Evolutionary conservation across 2,329 filamentous ascomycete genomes (phyloP).

Genomic region (Neonectria neomacrospora): DNA sequence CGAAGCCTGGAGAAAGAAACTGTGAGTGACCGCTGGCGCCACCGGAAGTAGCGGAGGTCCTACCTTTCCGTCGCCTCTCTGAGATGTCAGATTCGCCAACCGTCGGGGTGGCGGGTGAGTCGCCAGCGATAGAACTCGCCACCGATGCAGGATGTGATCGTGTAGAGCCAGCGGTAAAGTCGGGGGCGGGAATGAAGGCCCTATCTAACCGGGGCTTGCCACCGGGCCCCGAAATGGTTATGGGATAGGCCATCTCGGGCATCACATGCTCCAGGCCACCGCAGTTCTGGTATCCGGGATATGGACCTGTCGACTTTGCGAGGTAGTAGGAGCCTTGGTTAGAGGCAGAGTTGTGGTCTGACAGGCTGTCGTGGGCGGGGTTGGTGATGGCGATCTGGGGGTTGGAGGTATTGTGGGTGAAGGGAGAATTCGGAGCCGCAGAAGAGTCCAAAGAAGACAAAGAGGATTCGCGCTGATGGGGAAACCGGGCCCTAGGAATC

Average conservation of each 20-base stretch:
- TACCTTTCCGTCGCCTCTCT: conserved; percentile 66
- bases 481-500: conserved; percentile 53
- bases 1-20: conserved; percentile 57
- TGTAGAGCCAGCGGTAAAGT: conserved; percentile 54
- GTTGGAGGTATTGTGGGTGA: conserved; percentile 64
- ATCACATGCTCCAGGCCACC: conserved; percentile 50
- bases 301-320: conserved; percentile 57
- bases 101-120: conserved; percentile 69
- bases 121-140: conserved; percentile 67
- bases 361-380: conserved; percentile 57
- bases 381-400: conserved; percentile 68
- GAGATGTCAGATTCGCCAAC: conserved; percentile 61
- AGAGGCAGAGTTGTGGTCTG: conserved; percentile 48
- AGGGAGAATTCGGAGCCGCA: conserved; percentile 69
- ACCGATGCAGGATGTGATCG: conserved; percentile 66
- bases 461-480: conserved; percentile 70
- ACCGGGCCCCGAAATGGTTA: conserved; percentile 50
- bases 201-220: conserved; percentile 55
- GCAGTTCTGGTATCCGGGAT: conserved; percentile 54
- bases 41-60: conserved; percentile 39
- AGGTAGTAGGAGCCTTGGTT: conserved; percentile 56
- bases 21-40: conserved; percentile 65
- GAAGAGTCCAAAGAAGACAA: conserved; percentile 71
- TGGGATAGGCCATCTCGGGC: conserved; percentile 55
- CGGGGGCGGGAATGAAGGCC: conserved; percentile 58